These are phyloP conservation scores for Talaromyces sp. DNA, from an alignment of 2,329 filamentous ascomycete genomes.

Conservation along the genomic window DNA sequence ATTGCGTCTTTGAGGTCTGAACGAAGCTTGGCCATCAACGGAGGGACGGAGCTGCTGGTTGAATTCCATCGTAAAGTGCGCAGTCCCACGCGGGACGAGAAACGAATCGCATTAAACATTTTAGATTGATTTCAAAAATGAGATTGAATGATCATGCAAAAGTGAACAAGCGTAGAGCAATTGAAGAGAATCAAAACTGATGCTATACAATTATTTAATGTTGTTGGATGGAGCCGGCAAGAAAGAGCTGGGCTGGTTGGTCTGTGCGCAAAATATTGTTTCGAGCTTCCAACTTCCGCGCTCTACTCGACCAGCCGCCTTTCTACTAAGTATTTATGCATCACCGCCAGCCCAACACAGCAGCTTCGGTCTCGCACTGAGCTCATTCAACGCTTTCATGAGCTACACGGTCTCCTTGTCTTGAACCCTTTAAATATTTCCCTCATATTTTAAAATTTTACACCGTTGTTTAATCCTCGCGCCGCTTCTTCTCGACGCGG, in stretches of 20 bases:
- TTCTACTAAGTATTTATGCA: background rate
- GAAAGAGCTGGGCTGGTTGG: slow-evolving; percentile 23
- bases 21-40: slow-evolving; percentile 45
- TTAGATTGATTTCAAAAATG: background rate
- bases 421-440: background rate
- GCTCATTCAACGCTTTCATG: background rate
- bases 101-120: slow-evolving; percentile 36
- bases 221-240: background rate
- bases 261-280: slow-evolving; percentile 39
- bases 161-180: background rate
- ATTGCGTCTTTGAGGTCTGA: slow-evolving; percentile 49
- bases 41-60: slow-evolving; percentile 37
- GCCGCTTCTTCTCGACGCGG: slow-evolving; percentile 23
- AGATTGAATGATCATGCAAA: slow-evolving; percentile 1
- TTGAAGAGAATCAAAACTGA: background rate
- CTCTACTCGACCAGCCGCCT: slow-evolving; percentile 11
- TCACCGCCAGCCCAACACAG: background rate
- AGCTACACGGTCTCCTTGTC: background rate
- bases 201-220: background rate
- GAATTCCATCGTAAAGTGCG: slow-evolving; percentile 41
- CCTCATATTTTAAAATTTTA: background rate
- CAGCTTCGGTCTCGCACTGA: slow-evolving; percentile 6
- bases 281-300: slow-evolving; percentile 20
- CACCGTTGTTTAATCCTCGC: slow-evolving; percentile 6
- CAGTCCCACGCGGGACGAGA: slow-evolving; percentile 28